These are phyloP conservation scores for Isabelozyma rhagii DNA, from an alignment of 805 yeast species.

Conservation along the genomic window DNA sequence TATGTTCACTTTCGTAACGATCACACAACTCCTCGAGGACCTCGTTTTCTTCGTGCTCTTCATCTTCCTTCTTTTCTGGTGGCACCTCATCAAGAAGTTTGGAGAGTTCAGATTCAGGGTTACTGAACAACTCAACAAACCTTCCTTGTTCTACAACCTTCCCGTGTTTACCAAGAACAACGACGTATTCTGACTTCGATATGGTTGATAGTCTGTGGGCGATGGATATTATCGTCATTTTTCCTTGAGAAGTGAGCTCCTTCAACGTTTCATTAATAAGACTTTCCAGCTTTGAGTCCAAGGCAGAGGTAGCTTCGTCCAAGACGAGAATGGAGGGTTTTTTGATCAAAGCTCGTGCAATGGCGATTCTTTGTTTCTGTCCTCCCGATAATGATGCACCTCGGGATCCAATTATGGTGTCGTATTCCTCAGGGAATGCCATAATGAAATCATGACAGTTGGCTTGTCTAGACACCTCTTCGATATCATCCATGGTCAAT, in stretches of 20 bases:
- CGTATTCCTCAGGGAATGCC: constrained; percentile 58
- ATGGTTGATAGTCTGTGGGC: constrained; percentile 46
- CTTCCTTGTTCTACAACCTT: constrained; percentile 39
- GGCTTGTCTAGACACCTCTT: constrained; percentile 47
- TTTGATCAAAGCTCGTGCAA: constrained; percentile 70
- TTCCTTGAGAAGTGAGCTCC: constrained; percentile 33
- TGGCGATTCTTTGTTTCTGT: constrained; percentile 73
- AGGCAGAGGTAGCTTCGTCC: constrained; percentile 70
- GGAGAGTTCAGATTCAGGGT: constrained; percentile 40
- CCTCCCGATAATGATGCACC: constrained; percentile 69
- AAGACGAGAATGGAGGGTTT: constrained; percentile 60
- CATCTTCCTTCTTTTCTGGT: constrained; percentile 7
- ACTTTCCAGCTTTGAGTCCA: constrained; percentile 51
- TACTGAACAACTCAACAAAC: constrained; percentile 37
- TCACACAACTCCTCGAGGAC: constrained; percentile 11
- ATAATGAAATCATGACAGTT: constrained; percentile 56
- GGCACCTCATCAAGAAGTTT: constrained; percentile 35
- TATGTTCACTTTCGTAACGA: constrained; percentile 22
- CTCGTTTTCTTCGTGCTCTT: constrained; percentile 1
- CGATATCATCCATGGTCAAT: constrained; percentile 40
- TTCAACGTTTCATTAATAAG: constrained; percentile 41
- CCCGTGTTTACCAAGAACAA: constrained; percentile 42
- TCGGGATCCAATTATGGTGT: constrained; percentile 52
- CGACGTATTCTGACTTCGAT: constrained; percentile 41
- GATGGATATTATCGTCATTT: constrained; percentile 42